Evolutionary conservation across 2,329 filamentous ascomycete species (phyloP), one percentile per base, ranked within the genome.

Genomic region (Fusarium anguioides): DNA sequence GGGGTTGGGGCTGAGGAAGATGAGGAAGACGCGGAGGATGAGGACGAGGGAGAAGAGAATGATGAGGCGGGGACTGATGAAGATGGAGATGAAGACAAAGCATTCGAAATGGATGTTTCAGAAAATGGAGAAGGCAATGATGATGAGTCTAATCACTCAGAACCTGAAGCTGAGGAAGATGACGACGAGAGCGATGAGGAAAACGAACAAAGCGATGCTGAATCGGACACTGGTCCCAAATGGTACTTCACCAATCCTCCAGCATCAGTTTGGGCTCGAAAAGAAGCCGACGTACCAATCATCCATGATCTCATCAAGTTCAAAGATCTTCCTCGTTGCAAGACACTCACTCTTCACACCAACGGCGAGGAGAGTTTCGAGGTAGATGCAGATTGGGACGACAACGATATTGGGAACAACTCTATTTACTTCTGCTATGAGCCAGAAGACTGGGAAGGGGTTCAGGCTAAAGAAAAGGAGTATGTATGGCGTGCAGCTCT

Each of bases 251-350:
- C n/a, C 15, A 27, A 11, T 0, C 51, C 35, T 8, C 62, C 64
- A 0, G 46, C 33, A 8, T 66, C 62, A 15, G 57, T 63, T 20
- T 63, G 62, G 62, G 51, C 62, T 2, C 33, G 50, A 11, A 20
- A 46, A 20, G 36, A 18, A 18, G 14, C 26, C 17, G 47, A 63
- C 12, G 23, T 21, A 4, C 10, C 21, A 11, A 4, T 18, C 6
- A 10, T 66, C 0, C 48, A 50, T 11, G n/a, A 50, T 12, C 24
- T 66, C 4, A 29, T 53, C 8, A 42, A 17, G 5, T 59, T 29
- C 21, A 62, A 59, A 14, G 37, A 14, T 2, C 23, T 63, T 1
- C 47, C 64, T 0, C 37, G 21, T 2, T 64, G 64, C 17, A 47
- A 26, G 1, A 8, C 11, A 4, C 44, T 66, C 6, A 26, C 39